Base-by-base conservation (phyloP, 306 rosid genomes). In the Begonia fuchsioides region DNA sequence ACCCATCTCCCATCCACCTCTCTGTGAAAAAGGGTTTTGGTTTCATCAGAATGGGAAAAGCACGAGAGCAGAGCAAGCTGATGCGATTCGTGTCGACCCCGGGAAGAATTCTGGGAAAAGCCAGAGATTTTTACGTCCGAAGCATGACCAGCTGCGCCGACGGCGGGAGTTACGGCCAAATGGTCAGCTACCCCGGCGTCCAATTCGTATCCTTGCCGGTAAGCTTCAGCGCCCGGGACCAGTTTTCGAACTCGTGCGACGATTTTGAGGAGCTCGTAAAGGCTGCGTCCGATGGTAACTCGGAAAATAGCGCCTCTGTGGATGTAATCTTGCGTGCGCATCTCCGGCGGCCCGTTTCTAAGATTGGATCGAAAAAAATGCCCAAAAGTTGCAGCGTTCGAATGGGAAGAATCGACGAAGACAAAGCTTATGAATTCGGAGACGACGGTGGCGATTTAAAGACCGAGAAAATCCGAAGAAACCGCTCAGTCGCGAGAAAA, bases 371-470 rank as follows among this genome's bases (percentile, higher is more conserved):
- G 0, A 51, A 52, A 16, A 72, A 64, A 19, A 15, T 81, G 12
- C 75, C 81, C 3, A 81, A 81, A 15, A 67, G 73, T 2, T 45
- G 58, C n/a, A 81, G 84, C 45, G 81, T 76, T 6, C 79, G 73
- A 1, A 81, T 81, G 90, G 71, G 77, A 1, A 67, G 63, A 50
- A 81, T 81, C 11, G 90, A 81, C 11, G 90, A 81, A 66, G 85
- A 76, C 12, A 39, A 47, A 35, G 48, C 76, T 14, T 43, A 7
- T 47, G 84, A 80, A n/a, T 60, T 68, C 17, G 68, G 51, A 4
- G 73, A 62, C 1, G 58, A 10, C 1, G 70, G 11, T 11, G 17
- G 35, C 13, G 59, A 58, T 40, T 13, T 60, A 0, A 55, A 65
- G 65, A 15, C 55, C 11, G 67, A 59, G 39, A 58, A 52, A 26